Percentiles rank a stretch among this genome's conserved stretches.
phyloP scores from a whole-genome alignment of 345 rosid species.

The Populus euphratica region DNA sequence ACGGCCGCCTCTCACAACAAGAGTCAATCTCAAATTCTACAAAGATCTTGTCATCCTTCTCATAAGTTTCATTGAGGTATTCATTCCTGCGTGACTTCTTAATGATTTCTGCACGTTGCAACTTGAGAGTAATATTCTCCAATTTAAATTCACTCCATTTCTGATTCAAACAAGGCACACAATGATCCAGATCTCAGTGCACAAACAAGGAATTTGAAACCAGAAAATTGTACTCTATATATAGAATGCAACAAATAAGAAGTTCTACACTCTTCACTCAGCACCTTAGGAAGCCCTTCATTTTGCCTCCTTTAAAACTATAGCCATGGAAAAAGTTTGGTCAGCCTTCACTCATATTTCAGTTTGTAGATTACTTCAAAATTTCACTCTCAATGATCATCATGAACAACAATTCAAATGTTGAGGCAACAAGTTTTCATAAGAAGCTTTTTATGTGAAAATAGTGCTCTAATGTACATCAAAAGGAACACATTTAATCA shows the following conservation, averaged over 20 bases:
- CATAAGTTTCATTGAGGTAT: neutral
- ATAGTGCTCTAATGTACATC: neutral
- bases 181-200: neutral
- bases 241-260: neutral
- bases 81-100: neutral
- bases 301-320: neutral
- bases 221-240: neutral
- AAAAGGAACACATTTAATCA: neutral
- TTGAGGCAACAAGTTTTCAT: neutral
- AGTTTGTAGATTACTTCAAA: neutral
- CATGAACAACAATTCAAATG: no score
- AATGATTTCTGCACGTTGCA: conserved; percentile 21
- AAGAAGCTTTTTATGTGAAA: neutral
- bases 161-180: conserved; percentile 19
- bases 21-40: conserved; percentile 26
- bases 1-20: conserved; percentile 25
- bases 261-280: neutral
- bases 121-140: conserved; percentile 17
- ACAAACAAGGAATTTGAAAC: neutral
- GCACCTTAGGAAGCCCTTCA: neutral
- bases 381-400: neutral
- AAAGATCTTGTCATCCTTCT: conserved; percentile 20
- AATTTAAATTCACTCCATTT: conserved; percentile 35
- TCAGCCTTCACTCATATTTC: neutral
- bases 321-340: neutral